phyloP scores from a whole-genome alignment of 805 yeast genomes.

The Schwanniomyces sp. region DNA sequence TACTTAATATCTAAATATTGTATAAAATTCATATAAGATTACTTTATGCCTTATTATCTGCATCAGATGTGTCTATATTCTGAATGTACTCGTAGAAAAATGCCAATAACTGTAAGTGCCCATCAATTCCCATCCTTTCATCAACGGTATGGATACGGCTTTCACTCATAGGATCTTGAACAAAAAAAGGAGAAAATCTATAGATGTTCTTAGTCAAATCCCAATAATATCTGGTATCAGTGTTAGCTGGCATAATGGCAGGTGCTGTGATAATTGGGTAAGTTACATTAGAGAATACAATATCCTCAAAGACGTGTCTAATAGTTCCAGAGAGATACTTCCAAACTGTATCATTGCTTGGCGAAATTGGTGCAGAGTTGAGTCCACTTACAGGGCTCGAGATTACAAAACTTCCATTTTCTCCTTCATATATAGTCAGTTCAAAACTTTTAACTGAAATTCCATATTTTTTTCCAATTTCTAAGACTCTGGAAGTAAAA shows the following conservation, averaged over 20 bases:
- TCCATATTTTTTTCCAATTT: conserved; percentile 25
- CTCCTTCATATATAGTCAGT: conserved; percentile 15
- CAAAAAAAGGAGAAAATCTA: conserved; percentile 54
- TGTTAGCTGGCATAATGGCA: conserved; percentile 63
- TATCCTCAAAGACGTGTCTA: conserved; percentile 47
- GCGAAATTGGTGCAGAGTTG: conserved; percentile 49
- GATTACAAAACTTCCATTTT: conserved; percentile 15
- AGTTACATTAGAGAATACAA: conserved; percentile 33
- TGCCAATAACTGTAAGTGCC: conserved; percentile 61
- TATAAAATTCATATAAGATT: background rate
- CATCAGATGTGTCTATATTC: conserved; percentile 32
- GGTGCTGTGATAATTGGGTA: conserved; percentile 51
- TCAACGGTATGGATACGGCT: conserved; percentile 60
- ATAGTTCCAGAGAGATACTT: conserved; percentile 41
- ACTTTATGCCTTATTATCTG: conserved; percentile 9
- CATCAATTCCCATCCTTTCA: conserved; percentile 53
- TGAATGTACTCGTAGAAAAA: conserved; percentile 54
- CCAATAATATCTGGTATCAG: conserved; percentile 73
- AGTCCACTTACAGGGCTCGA: conserved; percentile 18
- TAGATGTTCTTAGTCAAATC: conserved; percentile 57
- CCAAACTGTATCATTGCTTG: conserved; percentile 40
- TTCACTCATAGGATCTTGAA: conserved; percentile 27
- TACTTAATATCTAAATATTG: background rate
- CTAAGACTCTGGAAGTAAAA: conserved; percentile 22
- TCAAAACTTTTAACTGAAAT: conserved; percentile 38